A percentile compares a stretch with the other conserved stretches of the same genome.
Evolutionary conservation across 2,329 filamentous ascomycete species (phyloP).

Genomic region (Thermothelomyces thermophilus): DNA sequence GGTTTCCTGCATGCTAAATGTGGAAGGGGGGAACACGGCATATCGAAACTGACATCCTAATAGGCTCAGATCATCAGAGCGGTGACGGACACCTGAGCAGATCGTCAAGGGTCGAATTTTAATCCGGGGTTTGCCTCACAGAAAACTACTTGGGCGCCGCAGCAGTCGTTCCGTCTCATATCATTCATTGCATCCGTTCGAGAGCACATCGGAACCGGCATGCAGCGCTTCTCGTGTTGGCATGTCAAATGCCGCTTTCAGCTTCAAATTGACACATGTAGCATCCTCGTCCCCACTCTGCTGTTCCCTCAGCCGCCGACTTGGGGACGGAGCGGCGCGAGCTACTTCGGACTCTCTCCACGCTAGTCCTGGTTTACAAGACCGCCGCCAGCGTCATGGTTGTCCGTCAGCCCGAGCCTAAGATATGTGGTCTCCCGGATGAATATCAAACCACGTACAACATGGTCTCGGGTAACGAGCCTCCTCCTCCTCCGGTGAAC

Average conservation of each 20-base stretch:
- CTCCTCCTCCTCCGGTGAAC: slow-evolving; percentile 21
- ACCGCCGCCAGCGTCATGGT: neutral
- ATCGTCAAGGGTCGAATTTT: neutral
- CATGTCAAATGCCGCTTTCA: too few relatives aligned
- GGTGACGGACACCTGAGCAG: neutral
- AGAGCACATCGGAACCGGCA: too few relatives aligned
- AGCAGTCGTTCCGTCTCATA: too few relatives aligned
- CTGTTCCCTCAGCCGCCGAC: too few relatives aligned
- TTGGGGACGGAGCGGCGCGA: too few relatives aligned
- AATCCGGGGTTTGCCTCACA: too few relatives aligned
- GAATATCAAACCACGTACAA: slow-evolving; percentile 7
- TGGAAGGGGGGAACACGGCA: neutral
- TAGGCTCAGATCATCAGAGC: slow-evolving; percentile 14
- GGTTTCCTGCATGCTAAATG: neutral
- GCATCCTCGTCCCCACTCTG: neutral
- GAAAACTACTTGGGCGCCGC: too few relatives aligned
- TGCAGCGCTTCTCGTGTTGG: too few relatives aligned
- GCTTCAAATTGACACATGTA: too few relatives aligned
- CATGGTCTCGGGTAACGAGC: slow-evolving; percentile 12
- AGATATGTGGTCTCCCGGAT: neutral
- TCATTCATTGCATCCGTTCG: too few relatives aligned
- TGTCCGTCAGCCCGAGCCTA: slow-evolving; percentile 1
- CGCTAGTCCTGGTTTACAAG: neutral
- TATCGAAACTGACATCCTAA: slow-evolving; percentile 5
- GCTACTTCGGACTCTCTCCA: slow-evolving; percentile 14